Evolutionary conservation across 495 filamentous ascomycete species (phyloP).

Genomic region (Bombardia bombarda): DNA sequence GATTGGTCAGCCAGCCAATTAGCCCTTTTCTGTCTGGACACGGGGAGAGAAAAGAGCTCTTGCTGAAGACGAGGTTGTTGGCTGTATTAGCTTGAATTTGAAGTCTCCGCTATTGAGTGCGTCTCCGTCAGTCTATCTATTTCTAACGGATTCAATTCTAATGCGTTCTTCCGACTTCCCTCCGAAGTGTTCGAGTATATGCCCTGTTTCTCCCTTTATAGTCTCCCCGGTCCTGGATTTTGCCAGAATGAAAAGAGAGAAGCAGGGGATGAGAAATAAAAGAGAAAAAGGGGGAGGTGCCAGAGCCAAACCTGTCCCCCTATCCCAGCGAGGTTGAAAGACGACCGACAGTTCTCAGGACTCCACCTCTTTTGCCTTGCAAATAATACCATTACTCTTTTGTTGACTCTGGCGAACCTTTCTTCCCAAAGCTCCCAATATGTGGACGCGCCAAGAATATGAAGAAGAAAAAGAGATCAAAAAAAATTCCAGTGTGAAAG

Average conservation of each 20-base stretch:
- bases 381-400: neutral
- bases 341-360: neutral
- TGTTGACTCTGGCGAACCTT: neutral
- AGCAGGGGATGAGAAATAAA: neutral
- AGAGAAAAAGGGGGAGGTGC: neutral
- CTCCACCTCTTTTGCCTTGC: neutral
- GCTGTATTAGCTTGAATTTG: neutral
- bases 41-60: no score
- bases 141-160: conserved; percentile 19
- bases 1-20: no score
- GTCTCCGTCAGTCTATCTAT: conserved; percentile 22
- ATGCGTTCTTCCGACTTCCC: conserved; percentile 7
- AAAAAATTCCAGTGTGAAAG: neutral
- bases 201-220: neutral
- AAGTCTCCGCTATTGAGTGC: conserved; percentile 2
- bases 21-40: no score
- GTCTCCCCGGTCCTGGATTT: neutral
- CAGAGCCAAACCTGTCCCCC: no score
- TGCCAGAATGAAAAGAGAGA: neutral
- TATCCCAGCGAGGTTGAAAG: no score
- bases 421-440: neutral
- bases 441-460: neutral
- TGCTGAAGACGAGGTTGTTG: neutral
- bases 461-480: neutral
- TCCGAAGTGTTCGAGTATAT: no score